These are phyloP conservation scores for Lachnellula arida DNA, from an alignment of 2,329 filamentous ascomycete species.

Conservation along the genomic window DNA sequence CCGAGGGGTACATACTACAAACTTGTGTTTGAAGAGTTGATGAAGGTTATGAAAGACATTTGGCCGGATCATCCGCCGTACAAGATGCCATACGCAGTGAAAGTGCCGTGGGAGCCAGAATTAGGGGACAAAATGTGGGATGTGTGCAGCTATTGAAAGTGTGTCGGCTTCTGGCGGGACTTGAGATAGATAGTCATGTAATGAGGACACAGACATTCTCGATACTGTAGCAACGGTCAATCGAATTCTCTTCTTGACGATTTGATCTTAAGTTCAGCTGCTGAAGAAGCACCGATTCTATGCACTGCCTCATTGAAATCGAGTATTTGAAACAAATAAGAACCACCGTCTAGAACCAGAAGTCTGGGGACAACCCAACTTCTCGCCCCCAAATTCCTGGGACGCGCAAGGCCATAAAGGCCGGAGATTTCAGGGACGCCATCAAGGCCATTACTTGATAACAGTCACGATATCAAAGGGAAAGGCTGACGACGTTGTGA, in stretches of 20 bases:
- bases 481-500: not conserved
- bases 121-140: slow-evolving; percentile 19
- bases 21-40: slow-evolving; percentile 21
- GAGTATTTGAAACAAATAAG: too few relatives aligned
- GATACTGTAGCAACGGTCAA: too few relatives aligned
- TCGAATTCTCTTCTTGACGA: too few relatives aligned
- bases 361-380: not conserved
- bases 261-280: too few relatives aligned
- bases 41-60: slow-evolving; percentile 16
- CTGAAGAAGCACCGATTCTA: too few relatives aligned
- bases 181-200: too few relatives aligned
- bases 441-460: not conserved
- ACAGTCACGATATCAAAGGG: not conserved
- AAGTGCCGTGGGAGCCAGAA: slow-evolving; percentile 19
- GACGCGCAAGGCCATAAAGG: not conserved
- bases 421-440: not conserved
- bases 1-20: slow-evolving; percentile 23
- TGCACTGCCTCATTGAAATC: too few relatives aligned
- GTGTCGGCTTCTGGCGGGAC: too few relatives aligned
- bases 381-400: not conserved
- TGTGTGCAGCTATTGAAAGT: not conserved
- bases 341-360: too few relatives aligned
- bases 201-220: too few relatives aligned
- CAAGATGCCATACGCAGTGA: slow-evolving; percentile 17
- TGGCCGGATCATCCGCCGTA: slow-evolving; percentile 24